Evolutionary conservation across 495 filamentous ascomycete genomes (phyloP).

Genomic region (Parathielavia hyrcaniae): DNA sequence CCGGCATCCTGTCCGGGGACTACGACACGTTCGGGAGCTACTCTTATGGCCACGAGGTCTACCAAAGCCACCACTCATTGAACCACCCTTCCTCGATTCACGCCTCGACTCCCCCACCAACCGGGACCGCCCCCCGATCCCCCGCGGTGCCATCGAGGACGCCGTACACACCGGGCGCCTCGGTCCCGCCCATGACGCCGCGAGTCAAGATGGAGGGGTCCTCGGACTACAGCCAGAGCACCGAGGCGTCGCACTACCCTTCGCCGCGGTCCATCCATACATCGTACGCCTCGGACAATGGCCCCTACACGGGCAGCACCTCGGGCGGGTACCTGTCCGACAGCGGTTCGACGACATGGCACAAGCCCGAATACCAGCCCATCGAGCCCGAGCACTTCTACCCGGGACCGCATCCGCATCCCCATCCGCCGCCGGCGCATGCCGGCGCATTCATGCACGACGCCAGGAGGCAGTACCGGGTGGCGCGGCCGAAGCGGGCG

Average conservation of each 20-base stretch:
- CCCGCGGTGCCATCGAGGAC: slow-evolving; percentile 34
- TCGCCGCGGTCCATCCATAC: slow-evolving; percentile 43
- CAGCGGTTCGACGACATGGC: slow-evolving; percentile 43
- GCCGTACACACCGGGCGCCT: slow-evolving; percentile 35
- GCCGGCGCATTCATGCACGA: slow-evolving; percentile 29
- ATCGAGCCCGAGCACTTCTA: slow-evolving; percentile 41
- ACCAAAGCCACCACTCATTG: slow-evolving; percentile 39
- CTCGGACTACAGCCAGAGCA: slow-evolving; percentile 36
- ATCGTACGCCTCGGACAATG: slow-evolving; percentile 35
- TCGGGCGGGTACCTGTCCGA: slow-evolving; percentile 46
- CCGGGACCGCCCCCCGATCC: slow-evolving; percentile 40
- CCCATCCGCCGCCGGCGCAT: slow-evolving; percentile 20
- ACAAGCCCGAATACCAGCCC: slow-evolving; percentile 43
- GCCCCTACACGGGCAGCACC: slow-evolving; percentile 32
- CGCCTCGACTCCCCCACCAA: slow-evolving; percentile 39
- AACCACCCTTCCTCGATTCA: slow-evolving; percentile 41
- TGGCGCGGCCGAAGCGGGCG: slow-evolving; percentile 39
- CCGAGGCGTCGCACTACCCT: slow-evolving; percentile 44
- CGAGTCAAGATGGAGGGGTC: slow-evolving; percentile 48
- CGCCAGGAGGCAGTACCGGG: slow-evolving; percentile 33
- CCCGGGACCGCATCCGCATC: too few species aligned
- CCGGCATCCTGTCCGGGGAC: slow-evolving; percentile 46
- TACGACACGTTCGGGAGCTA: slow-evolving; percentile 50
- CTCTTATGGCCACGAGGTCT: slow-evolving; percentile 45
- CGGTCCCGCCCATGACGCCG: slow-evolving; percentile 36